phyloP scores from a whole-genome alignment of 352 stramenopile genomes.

The Discostella stelligera region DNA sequence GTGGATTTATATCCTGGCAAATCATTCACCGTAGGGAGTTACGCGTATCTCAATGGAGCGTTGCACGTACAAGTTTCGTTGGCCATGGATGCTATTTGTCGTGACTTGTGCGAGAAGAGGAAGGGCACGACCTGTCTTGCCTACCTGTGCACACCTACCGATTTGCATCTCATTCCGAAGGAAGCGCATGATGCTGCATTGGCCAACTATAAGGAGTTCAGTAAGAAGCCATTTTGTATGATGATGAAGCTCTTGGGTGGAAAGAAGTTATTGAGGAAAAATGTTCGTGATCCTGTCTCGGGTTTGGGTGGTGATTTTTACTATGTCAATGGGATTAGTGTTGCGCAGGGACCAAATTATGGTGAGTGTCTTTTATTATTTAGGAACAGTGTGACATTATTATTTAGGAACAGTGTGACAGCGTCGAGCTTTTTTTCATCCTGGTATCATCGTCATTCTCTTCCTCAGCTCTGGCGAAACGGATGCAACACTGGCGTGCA shows the following conservation, averaged over 20 bases:
- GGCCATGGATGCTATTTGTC: constrained; percentile 85
- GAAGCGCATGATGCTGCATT: constrained; percentile 79
- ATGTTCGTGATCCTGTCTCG: constrained; percentile 59
- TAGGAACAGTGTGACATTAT: background rate
- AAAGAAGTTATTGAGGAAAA: constrained; percentile 78
- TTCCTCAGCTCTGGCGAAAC: constrained; percentile 81
- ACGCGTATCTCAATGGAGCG: constrained; percentile 88
- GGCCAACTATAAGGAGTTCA: constrained; percentile 74
- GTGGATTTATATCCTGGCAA: constrained; percentile 78
- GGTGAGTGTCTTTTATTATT: constrained; percentile 19
- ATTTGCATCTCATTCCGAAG: constrained; percentile 85
- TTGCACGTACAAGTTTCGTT: constrained; percentile 87
- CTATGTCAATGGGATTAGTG: constrained; percentile 72
- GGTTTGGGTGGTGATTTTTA: constrained; percentile 63
- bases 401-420: background rate
- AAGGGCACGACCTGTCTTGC: constrained; percentile 78
- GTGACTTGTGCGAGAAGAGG: constrained; percentile 80
- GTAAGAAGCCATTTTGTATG: constrained; percentile 57
- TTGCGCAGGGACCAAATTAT: constrained; percentile 88
- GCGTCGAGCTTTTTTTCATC: background rate
- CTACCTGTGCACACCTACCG: constrained; percentile 89
- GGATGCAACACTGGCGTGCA: constrained; percentile 88
- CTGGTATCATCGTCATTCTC: background rate
- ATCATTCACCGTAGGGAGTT: constrained; percentile 84
- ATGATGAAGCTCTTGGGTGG: constrained; percentile 67